phyloP scores from a whole-genome alignment of 1,139 yeast genomes.

The Candida mesenterica region DNA sequence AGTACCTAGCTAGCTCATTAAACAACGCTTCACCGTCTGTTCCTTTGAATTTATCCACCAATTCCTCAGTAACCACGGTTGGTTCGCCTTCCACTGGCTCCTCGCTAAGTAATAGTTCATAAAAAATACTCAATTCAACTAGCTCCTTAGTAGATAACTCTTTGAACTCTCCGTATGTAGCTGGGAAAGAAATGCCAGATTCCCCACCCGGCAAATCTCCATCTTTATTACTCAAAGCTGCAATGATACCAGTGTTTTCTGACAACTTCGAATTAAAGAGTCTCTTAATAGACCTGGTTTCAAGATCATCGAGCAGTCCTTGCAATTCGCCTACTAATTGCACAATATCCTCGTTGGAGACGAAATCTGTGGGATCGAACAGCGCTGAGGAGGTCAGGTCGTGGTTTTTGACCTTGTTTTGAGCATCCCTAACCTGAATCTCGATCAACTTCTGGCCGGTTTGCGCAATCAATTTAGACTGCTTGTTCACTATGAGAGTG shows the following conservation, averaged over 20 bases:
- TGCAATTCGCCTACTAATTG: conserved; percentile 76
- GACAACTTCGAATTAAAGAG: conserved; percentile 42
- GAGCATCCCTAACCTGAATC: conserved; percentile 57
- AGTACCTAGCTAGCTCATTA: conserved; percentile 63
- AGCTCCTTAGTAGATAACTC: conserved; percentile 43
- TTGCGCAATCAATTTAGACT: conserved; percentile 41
- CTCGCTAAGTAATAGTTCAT: conserved; percentile 58
- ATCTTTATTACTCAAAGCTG: conserved; percentile 27
- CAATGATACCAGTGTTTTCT: conserved; percentile 9
- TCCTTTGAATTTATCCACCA: conserved; percentile 27
- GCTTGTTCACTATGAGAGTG: conserved; percentile 48
- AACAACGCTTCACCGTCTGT: conserved; percentile 49
- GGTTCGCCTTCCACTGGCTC: conserved; percentile 8
- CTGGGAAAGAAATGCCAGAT: conserved; percentile 50
- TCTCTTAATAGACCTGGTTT: conserved; percentile 63
- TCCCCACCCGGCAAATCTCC: conserved; percentile 57
- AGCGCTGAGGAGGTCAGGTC: conserved; percentile 16
- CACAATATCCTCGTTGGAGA: conserved; percentile 78
- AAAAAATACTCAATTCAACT: conserved; percentile 61
- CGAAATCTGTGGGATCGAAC: conserved; percentile 47
- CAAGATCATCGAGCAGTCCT: conserved; percentile 73
- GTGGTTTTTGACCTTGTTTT: conserved; percentile 33
- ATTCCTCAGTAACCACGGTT: conserved; percentile 30
- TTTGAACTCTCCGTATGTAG: conserved; percentile 53
- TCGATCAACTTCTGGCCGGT: conserved; percentile 79